Base-by-base conservation (phyloP, 257 asterid species). In the Fraxinus excelsior region DNA sequence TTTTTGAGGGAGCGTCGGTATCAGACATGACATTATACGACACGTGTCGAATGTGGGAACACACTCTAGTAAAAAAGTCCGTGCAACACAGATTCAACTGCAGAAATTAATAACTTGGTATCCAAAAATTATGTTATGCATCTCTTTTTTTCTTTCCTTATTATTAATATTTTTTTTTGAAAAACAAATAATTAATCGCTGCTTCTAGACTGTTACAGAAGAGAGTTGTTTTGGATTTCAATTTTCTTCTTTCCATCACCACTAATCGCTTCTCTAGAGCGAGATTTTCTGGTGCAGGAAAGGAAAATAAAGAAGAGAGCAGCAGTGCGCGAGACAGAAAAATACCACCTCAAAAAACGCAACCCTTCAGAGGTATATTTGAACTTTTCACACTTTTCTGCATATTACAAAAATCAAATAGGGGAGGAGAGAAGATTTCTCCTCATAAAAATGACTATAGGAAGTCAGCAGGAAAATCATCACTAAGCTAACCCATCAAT, bases 291-390 rank as follows among this genome's bases (percentile, higher is more conserved):
- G 81, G 78, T 64, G 19, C n/a, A 67, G 79, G 76, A 4, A 80
- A 80, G 70, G 89, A 81, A 51, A 73, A 75, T 35, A 86, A 69
- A 77, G 91, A 80, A 28, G 81, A 78, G n/a, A 72, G 85, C 67
- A 85, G 85, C 83, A 78, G 74, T 70, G 44, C 86, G 16, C 67
- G 73, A 77, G 92, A 83, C 72, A 86, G 74, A 76, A 79, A 65
- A 70, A 66, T 76, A 73, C 85, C 86, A 35, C 84, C 87, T n/a
- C 86, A 83, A 74, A 84, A 80, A 79, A 81, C 83, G 68, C 86
- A 78, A 74, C 74, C 91, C 31, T 76, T 82, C 70, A 84, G 78
- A 85, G 96, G 95, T 81, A 81, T 65, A 66, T 37, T 56, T 12
- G 9, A 62, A 21, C 19, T 64, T 40, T 29, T 4, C 35, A 2